Percentiles rank a stretch among this genome's conserved stretches.
phyloP scores from a whole-genome alignment of 208 protist species.

The Trypanosoma congolense region DNA sequence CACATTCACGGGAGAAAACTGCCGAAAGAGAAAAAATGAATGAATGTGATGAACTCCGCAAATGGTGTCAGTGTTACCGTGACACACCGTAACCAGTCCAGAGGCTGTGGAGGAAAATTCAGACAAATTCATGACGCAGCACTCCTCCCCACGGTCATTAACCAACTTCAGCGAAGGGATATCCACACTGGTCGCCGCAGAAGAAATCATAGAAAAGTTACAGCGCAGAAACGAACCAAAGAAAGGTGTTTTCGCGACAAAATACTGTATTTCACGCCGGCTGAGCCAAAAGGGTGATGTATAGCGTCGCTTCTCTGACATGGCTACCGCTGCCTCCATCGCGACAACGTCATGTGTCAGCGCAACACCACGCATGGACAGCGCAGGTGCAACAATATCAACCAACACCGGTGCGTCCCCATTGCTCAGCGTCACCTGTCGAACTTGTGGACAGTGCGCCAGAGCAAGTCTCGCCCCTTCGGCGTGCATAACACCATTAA shows the following conservation, averaged over 20 bases:
- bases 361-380: constrained; percentile 32
- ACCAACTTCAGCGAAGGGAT: constrained; percentile 18
- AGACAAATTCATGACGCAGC: constrained; percentile 13
- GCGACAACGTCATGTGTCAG: constrained; percentile 21
- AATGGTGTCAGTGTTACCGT: not conserved
- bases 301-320: constrained; percentile 16
- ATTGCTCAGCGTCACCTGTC: constrained; percentile 9
- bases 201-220: not conserved
- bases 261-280: constrained; percentile 18
- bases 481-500: not conserved
- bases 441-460: constrained; percentile 4
- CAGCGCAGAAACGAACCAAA: not conserved
- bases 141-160: constrained; percentile 15
- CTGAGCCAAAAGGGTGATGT: constrained; percentile 59
- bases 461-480: not conserved
- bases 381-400: constrained; percentile 27
- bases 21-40: constrained; percentile 36
- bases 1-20: constrained; percentile 52
- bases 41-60: not conserved
- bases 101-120: constrained; percentile 4
- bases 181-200: not conserved
- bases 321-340: constrained; percentile 4
- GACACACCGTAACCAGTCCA: not conserved
- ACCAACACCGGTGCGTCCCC: constrained; percentile 28
- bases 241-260: not conserved